These are phyloP conservation scores for Monosporascus sp. DNA, from an alignment of 2,329 filamentous ascomycete genomes.

Conservation along the genomic window DNA sequence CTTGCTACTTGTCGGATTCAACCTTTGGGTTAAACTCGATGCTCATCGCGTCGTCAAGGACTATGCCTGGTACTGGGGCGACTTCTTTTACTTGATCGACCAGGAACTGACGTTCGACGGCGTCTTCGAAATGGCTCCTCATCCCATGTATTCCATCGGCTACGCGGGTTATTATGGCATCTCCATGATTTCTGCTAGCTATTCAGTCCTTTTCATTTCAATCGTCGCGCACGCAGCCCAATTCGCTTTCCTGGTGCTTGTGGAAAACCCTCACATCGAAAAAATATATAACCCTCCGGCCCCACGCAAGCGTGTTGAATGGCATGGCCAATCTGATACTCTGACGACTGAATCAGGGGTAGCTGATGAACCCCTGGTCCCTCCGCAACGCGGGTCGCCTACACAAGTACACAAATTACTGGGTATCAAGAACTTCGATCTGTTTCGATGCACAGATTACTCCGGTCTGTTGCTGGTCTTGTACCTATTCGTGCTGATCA, in stretches of 20 bases:
- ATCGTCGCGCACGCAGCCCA: slow-evolving; percentile 91
- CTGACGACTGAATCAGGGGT: slow-evolving; percentile 13
- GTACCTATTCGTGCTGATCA: slow-evolving; percentile 68
- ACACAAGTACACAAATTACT: slow-evolving; percentile 76
- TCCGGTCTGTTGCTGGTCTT: slow-evolving; percentile 70
- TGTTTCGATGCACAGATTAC: slow-evolving; percentile 81
- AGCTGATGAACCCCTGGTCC: slow-evolving; percentile 11
- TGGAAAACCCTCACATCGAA: slow-evolving; percentile 97
- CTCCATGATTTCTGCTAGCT: slow-evolving; percentile 96
- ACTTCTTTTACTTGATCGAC: slow-evolving; percentile 98
- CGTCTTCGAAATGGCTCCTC: slow-evolving; percentile 97
- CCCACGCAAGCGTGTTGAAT: slow-evolving; percentile 53
- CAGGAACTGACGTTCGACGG: slow-evolving; percentile 97
- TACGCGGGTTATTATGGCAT: slow-evolving; percentile 98
- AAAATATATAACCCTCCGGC: slow-evolving; percentile 92
- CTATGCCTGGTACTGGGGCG: slow-evolving; percentile 99
- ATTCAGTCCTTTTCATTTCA: slow-evolving; percentile 94
- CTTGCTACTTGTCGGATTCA: slow-evolving; percentile 79
- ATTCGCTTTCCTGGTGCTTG: slow-evolving; percentile 83
- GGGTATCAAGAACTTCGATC: slow-evolving; percentile 76
- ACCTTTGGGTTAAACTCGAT: slow-evolving; percentile 97
- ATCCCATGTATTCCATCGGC: slow-evolving; percentile 98
- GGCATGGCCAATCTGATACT: slow-evolving; percentile 10
- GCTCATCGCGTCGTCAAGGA: slow-evolving; percentile 97
- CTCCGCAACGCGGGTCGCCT: slow-evolving; percentile 38